Base-by-base conservation (phyloP, 2,329 filamentous ascomycete species). In the Ascochyta lentis region DNA sequence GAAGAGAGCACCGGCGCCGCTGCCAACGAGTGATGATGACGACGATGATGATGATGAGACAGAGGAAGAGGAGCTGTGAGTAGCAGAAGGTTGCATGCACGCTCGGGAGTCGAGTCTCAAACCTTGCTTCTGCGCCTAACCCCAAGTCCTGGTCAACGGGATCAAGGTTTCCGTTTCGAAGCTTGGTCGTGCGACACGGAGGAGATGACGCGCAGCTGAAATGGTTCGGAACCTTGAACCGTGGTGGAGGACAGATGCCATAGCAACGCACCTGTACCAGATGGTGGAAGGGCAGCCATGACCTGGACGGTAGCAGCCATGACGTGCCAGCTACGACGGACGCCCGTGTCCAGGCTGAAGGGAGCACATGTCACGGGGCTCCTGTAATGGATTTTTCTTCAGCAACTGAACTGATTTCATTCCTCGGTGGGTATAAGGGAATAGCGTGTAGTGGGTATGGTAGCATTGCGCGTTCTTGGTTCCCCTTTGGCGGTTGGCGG, bases 11-110 rank as follows among this genome's bases (percentile, higher is more conserved):
- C 38, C 52, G 22, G 48, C 54, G 29, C 29, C 24, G 44, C 42
- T 19, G 58, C 51, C 24, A 61, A 67, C 19, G 67, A 67, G 19
- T 3, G 72, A 73, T 40, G 70, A 73, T 31, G 72, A 73, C 3
- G 29, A 31, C 6, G 29, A 67, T 15, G 67, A 68, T 3, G 72
- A 73, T 37, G 70, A 73, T 27, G 72, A 73, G 41, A 75, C 72
- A 6, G 72, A 74, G 3, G 74, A 76, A n/a, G 74, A 76, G 12
- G 74, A 76, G 50, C 38, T 75, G 7, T 75, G 64, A 56, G 35
- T 9, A 10, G 37, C 26, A 26, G 9, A 15, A 6, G n/a, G 24
- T 39, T 41, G 13, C 29, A 15, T 34, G 26, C 24, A 16, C 37
- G 6, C 41, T 13, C 23, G 42, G 2, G 19, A 37, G 29, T 16